Evolutionary conservation across 2,329 filamentous ascomycete genomes (phyloP), one percentile per base, ranked within the genome.

Genomic region (Stemphylium beticola): DNA sequence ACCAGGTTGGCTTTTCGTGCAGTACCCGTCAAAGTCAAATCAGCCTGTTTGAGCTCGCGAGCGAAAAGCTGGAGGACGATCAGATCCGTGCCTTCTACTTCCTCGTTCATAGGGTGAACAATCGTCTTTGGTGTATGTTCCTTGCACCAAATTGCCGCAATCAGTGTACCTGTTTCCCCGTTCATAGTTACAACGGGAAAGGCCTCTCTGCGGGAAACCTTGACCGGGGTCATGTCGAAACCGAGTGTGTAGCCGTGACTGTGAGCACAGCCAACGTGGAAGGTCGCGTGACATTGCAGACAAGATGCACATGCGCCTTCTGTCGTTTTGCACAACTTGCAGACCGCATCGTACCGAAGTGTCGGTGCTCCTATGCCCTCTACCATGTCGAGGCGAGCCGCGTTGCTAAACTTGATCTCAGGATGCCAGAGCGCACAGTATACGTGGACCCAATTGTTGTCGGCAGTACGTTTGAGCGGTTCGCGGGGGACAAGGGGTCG

Each of bases 391-490:
- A 99, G 79, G 15, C 89, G 86, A 67, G 88, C 87, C 15, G 92
- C 89, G 66, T 91, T 91, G 58, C 90, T 93, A 74, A 97, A 99
- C 69, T 93, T 95, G 67, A 96, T 88, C 75, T 99, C 95, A 0
- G 92, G 87, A 10, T 90, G 93, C 87, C 91, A 98, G 15, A 96
- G 82, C 1, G 95, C 93, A 71, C 95, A 99, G 33, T 89, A 88
- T 24, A 98, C 92, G 73, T 99, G 95, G 14, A 97, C 91, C 95
- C 95, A 99, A 70, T 98, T 98, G 77, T 98, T 98, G 72, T 96
- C 92, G 4, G 90, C 91, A 0, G 95, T 99, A 43, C 91, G 87
- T 78, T 99, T 99, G 59, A 99, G 80, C 3, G 95, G 89, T 73
- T 98, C 95, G 42, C 95, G 86, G 22, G 95, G 95, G 61, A 91